Base-by-base conservation (phyloP, 1,284 basidiomycete genomes). In the Ustilago loliicola region DNA sequence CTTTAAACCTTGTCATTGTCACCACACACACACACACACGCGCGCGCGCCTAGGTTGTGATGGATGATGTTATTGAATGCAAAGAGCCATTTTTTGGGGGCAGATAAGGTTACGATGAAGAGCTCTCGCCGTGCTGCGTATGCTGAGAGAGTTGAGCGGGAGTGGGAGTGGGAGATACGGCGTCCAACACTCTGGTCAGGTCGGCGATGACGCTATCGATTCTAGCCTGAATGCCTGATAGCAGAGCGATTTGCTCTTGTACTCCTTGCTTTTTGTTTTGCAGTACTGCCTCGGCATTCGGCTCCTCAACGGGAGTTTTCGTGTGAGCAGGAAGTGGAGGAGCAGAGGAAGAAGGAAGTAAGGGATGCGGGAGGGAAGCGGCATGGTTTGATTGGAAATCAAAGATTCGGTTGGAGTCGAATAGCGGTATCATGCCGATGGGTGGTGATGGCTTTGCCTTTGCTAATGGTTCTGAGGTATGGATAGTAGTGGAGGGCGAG, bases 391-490 rank as follows among this genome's bases (percentile, higher is more conserved):
- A 48, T 68, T 78, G 36, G 53, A 82, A 77, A 67, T 83, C n/a
- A 47, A 76, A 17, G 69, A 86, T 67, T 45, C 67, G 27, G 47
- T 76, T 4, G 23, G 79, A 27, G 61, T 83, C 67, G 59, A 79
- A 70, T 53, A 86, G 60, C 55, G 85, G 62, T 65, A 81, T 68
- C 81, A 85, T 58, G 23, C 73, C 73, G 8, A 77, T 53, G 4
- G 70, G 34, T 36, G 32, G 30, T 17, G 61, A 30, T 13, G 48
- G 9, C 21, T n/a, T 21, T 19, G 25, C 34, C 15, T 19, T 36
- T 27, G 36, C 13, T 52, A 27, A 10, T 2, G 27, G n/a, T 50
- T 25, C 27, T 13, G 15, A 21, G 15, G 50, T 27, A n/a, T n/a
- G n/a, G 11, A 29, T 0, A 2, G 48, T 6, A n/a, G 59, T 3